Percentiles rank a stretch among this genome's conserved stretches.
These are phyloP conservation scores for Coemansia sp. DNA, from an alignment of 192 early-diverging fungal genomes.

Conservation along the genomic window DNA sequence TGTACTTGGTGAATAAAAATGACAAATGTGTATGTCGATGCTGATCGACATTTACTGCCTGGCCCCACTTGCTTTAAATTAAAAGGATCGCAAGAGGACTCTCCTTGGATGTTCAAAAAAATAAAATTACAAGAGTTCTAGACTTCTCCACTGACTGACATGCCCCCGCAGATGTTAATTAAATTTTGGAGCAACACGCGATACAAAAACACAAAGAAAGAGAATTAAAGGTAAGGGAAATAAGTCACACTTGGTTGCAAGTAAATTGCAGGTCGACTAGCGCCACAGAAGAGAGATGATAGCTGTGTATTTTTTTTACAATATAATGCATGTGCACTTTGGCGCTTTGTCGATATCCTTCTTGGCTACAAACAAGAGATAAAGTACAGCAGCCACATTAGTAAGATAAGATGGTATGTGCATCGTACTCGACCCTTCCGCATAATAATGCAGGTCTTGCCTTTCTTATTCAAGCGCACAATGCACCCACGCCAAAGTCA, in stretches of 20 bases:
- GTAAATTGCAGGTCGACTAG: background rate
- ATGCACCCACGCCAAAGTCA: background rate
- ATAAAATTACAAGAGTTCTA: background rate
- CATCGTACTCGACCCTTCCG: background rate
- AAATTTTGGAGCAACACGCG: background rate
- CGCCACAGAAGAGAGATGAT: background rate
- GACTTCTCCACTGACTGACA: background rate
- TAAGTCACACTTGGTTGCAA: background rate
- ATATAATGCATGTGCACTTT: conserved; percentile 50
- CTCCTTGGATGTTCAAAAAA: background rate
- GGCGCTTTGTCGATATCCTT: conserved; percentile 47
- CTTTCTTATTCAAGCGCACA: background rate
- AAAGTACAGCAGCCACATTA: background rate
- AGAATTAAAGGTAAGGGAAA: background rate
- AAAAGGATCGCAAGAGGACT: background rate
- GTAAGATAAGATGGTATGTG: too few relatives aligned
- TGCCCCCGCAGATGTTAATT: background rate
- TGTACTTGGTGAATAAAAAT: background rate
- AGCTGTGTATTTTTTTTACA: conserved; percentile 27
- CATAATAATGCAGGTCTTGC: conserved; percentile 7
- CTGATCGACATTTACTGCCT: background rate
- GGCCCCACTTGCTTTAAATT: background rate
- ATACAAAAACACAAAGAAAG: background rate
- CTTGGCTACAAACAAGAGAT: conserved; percentile 31
- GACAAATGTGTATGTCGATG: background rate